Evolutionary conservation across 2,329 filamentous ascomycete genomes (phyloP).

Genomic region (Alternaria dauci): DNA sequence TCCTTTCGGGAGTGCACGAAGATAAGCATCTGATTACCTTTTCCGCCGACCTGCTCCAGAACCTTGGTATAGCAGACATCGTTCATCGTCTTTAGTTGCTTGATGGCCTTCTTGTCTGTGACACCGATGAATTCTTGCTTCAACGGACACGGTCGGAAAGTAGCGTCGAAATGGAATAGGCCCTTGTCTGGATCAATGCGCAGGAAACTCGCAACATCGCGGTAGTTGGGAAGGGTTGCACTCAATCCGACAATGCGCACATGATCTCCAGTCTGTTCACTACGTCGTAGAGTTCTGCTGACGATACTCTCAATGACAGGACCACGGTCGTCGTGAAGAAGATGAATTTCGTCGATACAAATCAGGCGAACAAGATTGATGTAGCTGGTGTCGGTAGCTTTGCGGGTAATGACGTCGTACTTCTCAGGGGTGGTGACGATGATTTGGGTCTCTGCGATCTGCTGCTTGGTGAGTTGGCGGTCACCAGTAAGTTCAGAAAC

Average conservation of each 20-base stretch:
- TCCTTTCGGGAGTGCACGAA: slow-evolving; percentile 99
- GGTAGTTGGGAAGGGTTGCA: slow-evolving; percentile 95
- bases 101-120: slow-evolving; percentile 97
- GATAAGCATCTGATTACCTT: slow-evolving; percentile 97
- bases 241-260: slow-evolving; percentile 92
- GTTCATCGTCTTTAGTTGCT: slow-evolving; percentile 99
- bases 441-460: slow-evolving; percentile 96
- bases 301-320: slow-evolving; percentile 98
- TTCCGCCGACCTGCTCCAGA: slow-evolving; percentile 90
- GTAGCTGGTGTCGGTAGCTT: slow-evolving; percentile 95
- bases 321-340: slow-evolving; percentile 96
- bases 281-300: slow-evolving; percentile 88
- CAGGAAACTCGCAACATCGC: slow-evolving; percentile 93
- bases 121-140: slow-evolving; percentile 98
- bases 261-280: slow-evolving; percentile 91
- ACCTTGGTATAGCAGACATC: slow-evolving; percentile 98
- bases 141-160: slow-evolving; percentile 90
- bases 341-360: slow-evolving; percentile 97
- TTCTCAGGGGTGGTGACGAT: slow-evolving; percentile 99
- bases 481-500: slow-evolving; percentile 98
- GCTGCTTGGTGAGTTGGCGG: slow-evolving; percentile 96
- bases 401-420: slow-evolving; percentile 98
- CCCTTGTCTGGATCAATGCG: slow-evolving; percentile 86
- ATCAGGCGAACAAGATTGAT: slow-evolving; percentile 96
- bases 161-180: slow-evolving; percentile 95